Conservation (phyloP, 495 filamentous ascomycete species). For the Annulohypoxylon bovei region DNA sequence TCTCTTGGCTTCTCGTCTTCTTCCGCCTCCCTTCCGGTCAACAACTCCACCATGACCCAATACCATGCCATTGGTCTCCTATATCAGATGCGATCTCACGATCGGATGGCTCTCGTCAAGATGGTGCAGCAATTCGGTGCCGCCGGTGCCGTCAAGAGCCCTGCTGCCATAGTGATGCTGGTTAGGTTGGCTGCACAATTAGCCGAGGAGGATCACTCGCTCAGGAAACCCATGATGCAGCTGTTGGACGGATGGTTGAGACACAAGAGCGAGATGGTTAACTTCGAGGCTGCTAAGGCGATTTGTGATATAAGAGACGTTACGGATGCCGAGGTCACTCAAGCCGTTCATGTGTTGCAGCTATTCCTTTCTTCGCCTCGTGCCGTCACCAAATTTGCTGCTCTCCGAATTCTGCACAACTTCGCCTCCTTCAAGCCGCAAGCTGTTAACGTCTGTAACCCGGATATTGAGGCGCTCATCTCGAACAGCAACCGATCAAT, state of each 20-base stretch:
- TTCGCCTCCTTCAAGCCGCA: slow-evolving; percentile 95
- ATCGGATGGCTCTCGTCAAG: slow-evolving; percentile 99
- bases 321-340: slow-evolving; percentile 87
- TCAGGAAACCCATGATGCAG: slow-evolving; percentile 94
- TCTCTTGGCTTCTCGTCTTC: slow-evolving; percentile 86
- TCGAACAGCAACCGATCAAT: slow-evolving; percentile 97
- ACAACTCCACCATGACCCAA: slow-evolving; percentile 92
- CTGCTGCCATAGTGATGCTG: slow-evolving; percentile 89
- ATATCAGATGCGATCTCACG: slow-evolving; percentile 97
- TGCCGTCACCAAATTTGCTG: slow-evolving; percentile 96
- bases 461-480: slow-evolving; percentile 94
- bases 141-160: slow-evolving; percentile 92
- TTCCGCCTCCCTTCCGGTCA: slow-evolving; percentile 73
- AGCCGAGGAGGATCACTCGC: slow-evolving; percentile 87
- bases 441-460: slow-evolving; percentile 92
- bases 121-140: slow-evolving; percentile 99
- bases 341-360: slow-evolving; percentile 94
- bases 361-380: slow-evolving; percentile 96
- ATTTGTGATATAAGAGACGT: slow-evolving; percentile 95
- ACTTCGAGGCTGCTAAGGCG: slow-evolving; percentile 98
- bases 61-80: slow-evolving; percentile 98
- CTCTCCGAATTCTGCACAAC: slow-evolving; percentile 94
- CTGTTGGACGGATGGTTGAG: slow-evolving; percentile 95
- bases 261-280: slow-evolving; percentile 99
- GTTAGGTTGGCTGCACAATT: slow-evolving; percentile 94